These are phyloP conservation scores for Xylariaceae sp. DNA, from an alignment of 2,329 filamentous ascomycete genomes.

Conservation along the genomic window DNA sequence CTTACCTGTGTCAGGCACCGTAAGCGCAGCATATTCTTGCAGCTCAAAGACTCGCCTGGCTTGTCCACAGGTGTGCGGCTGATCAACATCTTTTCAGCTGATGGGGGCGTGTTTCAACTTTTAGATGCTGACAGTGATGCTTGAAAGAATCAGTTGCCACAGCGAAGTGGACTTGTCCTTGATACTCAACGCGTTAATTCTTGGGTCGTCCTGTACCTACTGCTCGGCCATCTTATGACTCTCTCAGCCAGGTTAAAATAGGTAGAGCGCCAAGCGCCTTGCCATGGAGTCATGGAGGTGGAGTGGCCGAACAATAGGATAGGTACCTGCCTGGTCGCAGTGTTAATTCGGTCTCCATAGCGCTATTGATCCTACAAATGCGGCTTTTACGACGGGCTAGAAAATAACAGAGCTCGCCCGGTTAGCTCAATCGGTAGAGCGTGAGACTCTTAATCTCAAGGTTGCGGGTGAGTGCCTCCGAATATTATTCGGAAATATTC, in stretches of 20 bases:
- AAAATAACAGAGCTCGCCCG: constrained; percentile 34
- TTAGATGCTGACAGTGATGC: neutral
- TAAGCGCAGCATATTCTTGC: neutral
- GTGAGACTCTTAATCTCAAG: constrained; percentile 59
- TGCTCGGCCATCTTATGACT: too few relatives aligned
- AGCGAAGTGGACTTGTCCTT: too few relatives aligned
- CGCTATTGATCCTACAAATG: neutral
- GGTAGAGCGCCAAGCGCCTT: too few relatives aligned
- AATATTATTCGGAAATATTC: neutral
- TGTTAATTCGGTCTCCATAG: neutral
- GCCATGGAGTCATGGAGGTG: too few relatives aligned
- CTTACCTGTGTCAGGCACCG: too few relatives aligned
- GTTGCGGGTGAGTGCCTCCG: constrained; percentile 26
- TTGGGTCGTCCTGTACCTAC: too few relatives aligned
- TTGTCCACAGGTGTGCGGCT: neutral
- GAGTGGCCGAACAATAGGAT: neutral
- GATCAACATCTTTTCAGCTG: constrained; percentile 6
- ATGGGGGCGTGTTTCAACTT: neutral
- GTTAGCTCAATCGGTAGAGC: constrained; percentile 69
- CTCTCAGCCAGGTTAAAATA: too few relatives aligned
- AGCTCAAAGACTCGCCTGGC: neutral
- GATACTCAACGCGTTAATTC: too few relatives aligned
- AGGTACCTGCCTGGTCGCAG: neutral
- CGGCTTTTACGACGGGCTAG: neutral
- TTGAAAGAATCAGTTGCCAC: neutral